Percentiles rank a stretch among this genome's conserved stretches.
Conservation (phyloP, 169 alveolate species). For the Perkinsus marinus region DNA sequence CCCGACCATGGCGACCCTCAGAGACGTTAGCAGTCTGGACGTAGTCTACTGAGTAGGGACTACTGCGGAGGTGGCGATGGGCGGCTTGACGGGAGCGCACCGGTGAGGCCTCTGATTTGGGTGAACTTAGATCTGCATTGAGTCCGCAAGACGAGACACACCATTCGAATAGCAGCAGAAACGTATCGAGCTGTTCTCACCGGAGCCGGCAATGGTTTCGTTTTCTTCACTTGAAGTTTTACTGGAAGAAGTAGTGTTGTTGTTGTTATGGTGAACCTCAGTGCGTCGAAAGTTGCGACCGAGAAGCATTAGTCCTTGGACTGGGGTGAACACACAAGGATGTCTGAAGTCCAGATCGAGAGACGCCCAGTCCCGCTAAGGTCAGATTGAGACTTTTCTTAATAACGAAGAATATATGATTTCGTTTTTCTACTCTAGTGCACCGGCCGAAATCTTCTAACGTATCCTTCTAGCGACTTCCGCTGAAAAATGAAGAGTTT, state of each 20-base stretch:
- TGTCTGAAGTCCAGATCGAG: too few relatives aligned
- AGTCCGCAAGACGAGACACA: not conserved
- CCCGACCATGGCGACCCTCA: not conserved
- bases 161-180: too few relatives aligned
- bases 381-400: too few relatives aligned
- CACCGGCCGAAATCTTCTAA: too few relatives aligned
- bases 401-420: too few relatives aligned
- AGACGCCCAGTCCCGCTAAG: too few relatives aligned
- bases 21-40: not conserved
- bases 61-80: not conserved
- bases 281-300: not conserved
- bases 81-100: not conserved
- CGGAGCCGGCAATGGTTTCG: not conserved
- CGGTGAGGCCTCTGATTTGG: not conserved
- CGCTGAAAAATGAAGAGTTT: too few relatives aligned
- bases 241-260: not conserved
- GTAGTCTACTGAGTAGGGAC: not conserved
- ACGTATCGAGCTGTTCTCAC: too few relatives aligned
- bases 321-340: too few relatives aligned
- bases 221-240: not conserved
- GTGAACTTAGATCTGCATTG: not conserved
- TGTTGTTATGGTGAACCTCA: not conserved
- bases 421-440: too few relatives aligned
- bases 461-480: too few relatives aligned
- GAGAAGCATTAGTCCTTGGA: not conserved